These are phyloP conservation scores for Salix suchowensis DNA, from an alignment of 345 rosid species.

Conservation along the genomic window DNA sequence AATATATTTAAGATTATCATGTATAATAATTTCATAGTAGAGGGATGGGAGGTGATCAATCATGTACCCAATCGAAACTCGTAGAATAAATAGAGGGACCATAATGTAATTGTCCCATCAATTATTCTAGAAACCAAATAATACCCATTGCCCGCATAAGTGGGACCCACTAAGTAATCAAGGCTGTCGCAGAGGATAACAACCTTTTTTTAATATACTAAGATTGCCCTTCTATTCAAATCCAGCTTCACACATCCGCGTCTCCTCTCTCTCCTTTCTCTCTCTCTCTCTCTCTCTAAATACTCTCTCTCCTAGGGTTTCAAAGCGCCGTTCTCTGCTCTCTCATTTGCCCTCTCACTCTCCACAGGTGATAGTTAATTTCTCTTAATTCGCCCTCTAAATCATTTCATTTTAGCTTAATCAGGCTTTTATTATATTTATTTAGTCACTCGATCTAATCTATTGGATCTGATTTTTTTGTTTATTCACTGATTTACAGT, in stretches of 20 bases:
- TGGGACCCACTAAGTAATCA: background rate
- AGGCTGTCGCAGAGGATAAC: background rate
- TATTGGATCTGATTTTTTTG: no score
- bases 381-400: background rate
- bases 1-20: no score
- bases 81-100: background rate
- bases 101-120: background rate
- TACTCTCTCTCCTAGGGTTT: background rate
- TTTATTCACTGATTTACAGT: no score
- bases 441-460: no score
- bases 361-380: background rate
- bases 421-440: background rate
- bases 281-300: background rate
- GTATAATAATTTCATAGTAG: no score
- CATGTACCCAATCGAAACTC: background rate
- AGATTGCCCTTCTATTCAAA: background rate
- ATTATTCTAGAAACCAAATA: background rate
- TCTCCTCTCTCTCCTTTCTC: background rate
- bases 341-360: background rate
- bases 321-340: slow-evolving; percentile 25
- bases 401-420: background rate
- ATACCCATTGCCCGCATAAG: background rate
- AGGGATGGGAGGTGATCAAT: no score
- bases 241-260: background rate
- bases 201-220: background rate